Conservation (phyloP, 306 rosid genomes). For the Carpinus fangiana region DNA sequence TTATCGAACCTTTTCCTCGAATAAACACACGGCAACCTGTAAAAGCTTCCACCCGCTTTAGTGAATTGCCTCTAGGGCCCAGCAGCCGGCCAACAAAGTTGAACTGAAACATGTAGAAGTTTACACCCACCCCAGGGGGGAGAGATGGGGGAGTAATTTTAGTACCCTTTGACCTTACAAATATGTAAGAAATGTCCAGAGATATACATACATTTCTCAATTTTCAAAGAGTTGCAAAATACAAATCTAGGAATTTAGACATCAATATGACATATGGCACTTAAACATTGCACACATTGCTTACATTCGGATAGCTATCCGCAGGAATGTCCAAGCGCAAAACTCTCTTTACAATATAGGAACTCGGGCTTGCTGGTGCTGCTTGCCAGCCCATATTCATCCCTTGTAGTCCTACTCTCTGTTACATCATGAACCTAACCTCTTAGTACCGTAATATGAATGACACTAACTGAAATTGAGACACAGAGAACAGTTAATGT, state of each 20-base stretch:
- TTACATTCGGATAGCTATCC: constrained; percentile 55
- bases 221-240: background rate
- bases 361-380: constrained; percentile 35
- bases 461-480: background rate
- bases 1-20: constrained; percentile 63
- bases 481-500: background rate
- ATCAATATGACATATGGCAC: constrained; percentile 6
- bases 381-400: constrained; percentile 47
- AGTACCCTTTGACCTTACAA: background rate
- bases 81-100: constrained; percentile 64
- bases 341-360: constrained; percentile 49
- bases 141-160: background rate
- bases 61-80: constrained; percentile 62
- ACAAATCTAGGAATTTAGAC: background rate
- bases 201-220: background rate
- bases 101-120: constrained; percentile 38
- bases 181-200: no score
- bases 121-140: background rate
- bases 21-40: constrained; percentile 63
- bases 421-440: constrained; percentile 23
- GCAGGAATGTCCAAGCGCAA: constrained; percentile 56
- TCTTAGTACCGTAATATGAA: constrained; percentile 29
- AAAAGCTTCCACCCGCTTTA: constrained; percentile 58
- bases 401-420: constrained; percentile 48
- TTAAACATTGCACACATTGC: constrained; percentile 13